Base-by-base conservation (phyloP, 2,329 filamentous ascomycete genomes). In the Coccinonectria pachysandricola region DNA sequence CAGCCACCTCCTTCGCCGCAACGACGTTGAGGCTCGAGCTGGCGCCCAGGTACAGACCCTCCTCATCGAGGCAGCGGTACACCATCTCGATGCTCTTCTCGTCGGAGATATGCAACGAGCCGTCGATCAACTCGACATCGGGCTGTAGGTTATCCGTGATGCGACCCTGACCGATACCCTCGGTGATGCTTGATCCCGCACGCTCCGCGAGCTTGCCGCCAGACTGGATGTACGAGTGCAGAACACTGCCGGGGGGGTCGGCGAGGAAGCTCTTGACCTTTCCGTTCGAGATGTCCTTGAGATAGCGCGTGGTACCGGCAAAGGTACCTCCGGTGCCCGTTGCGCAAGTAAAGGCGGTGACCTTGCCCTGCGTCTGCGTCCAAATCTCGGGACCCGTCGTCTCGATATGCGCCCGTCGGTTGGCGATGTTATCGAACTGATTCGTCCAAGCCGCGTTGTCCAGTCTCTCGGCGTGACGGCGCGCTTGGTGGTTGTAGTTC, bases 1-100 rank as follows among this genome's bases (percentile, higher is more conserved):
- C 76, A 1, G 91, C 91, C 15, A 95, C 79, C 59, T 96, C 84
- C 61, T 88, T 85, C 10, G 91, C 91, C 1, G 91, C 91, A 6
- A 88, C 91, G 9, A 98, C 91, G 52, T 98, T 98, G 47, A 98
- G 64, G 32, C 84, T 82, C 13, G 84, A 93, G 60, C 85, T 94
- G 19, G 91, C 91, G 36, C 91, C 91, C 2, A 98, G 68, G 54
- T 98, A 98, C 26, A 98, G 60, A 2, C 91, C 91, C 54, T 98
- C 91, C 59, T 96, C 86, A 48, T 96, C 87, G 37, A 98, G 64
- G 50, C 88, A 94, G 39, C 88, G 68, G 62, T 96, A 98, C 22
- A 98, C 85, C 91, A 95, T 96, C 58, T 83, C 84, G 43, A 98
- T 88, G 47, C 78, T 92, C 71, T 93, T 87, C 62, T 91, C 86